Evolutionary conservation across 2,329 filamentous ascomycete species (phyloP).

Genomic region (Monilinia polystroma): DNA sequence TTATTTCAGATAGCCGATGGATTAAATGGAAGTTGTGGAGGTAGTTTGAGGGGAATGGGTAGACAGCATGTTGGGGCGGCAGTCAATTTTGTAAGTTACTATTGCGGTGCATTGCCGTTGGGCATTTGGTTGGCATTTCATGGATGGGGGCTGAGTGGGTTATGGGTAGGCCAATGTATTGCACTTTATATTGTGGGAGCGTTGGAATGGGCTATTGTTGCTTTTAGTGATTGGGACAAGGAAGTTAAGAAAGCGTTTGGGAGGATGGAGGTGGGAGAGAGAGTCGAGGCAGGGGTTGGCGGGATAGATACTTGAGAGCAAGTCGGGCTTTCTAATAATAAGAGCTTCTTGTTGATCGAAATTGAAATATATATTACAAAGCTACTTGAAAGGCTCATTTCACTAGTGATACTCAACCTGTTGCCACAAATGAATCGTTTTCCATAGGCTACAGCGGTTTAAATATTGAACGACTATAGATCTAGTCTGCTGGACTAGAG

Average conservation of each 20-base stretch:
- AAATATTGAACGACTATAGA: not conserved
- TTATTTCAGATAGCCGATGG: slow-evolving; percentile 90
- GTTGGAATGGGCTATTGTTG: slow-evolving; percentile 77
- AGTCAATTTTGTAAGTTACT: slow-evolving; percentile 82
- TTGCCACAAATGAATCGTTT: not conserved
- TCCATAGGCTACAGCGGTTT: not conserved
- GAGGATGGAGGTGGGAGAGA: slow-evolving; percentile 58
- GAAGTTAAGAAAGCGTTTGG: slow-evolving; percentile 71
- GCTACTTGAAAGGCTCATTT: not conserved
- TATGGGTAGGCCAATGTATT: slow-evolving; percentile 83
- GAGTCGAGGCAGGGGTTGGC: slow-evolving; percentile 28
- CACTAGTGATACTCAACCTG: not conserved
- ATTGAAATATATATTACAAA: not conserved
- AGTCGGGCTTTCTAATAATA: not conserved
- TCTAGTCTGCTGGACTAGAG: not conserved
- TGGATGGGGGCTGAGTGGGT: slow-evolving; percentile 75
- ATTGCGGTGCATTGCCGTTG: slow-evolving; percentile 75
- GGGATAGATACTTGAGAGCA: not conserved
- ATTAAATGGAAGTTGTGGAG: slow-evolving; percentile 80
- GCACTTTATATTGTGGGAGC: slow-evolving; percentile 77
- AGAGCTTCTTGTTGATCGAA: not conserved
- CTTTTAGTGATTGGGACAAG: slow-evolving; percentile 71
- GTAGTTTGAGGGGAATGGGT: slow-evolving; percentile 78
- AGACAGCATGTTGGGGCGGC: slow-evolving; percentile 79
- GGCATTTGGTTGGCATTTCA: slow-evolving; percentile 84